Percentiles rank a stretch among this genome's conserved stretches.
Conservation (phyloP, 192 early-diverging fungal genomes). For the Allomyces javanicus region DNA sequence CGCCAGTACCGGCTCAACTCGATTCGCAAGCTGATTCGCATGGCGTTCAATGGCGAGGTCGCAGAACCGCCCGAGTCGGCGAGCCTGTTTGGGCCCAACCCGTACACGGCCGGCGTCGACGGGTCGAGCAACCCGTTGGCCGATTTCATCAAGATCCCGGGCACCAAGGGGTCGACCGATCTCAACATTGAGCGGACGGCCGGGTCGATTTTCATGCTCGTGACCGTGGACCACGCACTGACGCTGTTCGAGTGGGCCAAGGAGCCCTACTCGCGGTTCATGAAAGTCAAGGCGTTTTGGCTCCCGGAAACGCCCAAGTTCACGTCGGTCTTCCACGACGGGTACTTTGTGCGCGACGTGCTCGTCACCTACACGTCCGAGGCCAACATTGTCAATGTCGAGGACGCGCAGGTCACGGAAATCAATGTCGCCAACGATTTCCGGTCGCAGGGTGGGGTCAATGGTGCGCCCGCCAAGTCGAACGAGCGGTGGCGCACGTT, state of each 20-base stretch:
- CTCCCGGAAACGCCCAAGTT: constrained; percentile 38
- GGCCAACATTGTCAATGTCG: constrained; percentile 30
- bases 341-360: constrained; percentile 27
- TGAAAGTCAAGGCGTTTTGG: constrained; percentile 48
- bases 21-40: constrained; percentile 28
- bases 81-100: constrained; percentile 19
- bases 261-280: constrained; percentile 41
- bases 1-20: constrained; percentile 34
- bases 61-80: constrained; percentile 14
- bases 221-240: constrained; percentile 22
- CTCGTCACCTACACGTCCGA: constrained; percentile 31
- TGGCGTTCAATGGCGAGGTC: background rate
- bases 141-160: constrained; percentile 40
- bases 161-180: constrained; percentile 24
- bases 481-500: constrained; percentile 28
- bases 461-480: constrained; percentile 5
- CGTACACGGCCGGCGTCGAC: constrained; percentile 6
- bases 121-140: background rate
- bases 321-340: constrained; percentile 34
- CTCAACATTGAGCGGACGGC: constrained; percentile 34
- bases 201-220: constrained; percentile 27
- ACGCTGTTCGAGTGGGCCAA: constrained; percentile 44
- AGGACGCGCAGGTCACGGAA: constrained; percentile 27
- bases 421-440: constrained; percentile 31
- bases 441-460: constrained; percentile 8